phyloP scores from a whole-genome alignment of 192 early-diverging fungal genomes.

The Coemansia sp. region DNA sequence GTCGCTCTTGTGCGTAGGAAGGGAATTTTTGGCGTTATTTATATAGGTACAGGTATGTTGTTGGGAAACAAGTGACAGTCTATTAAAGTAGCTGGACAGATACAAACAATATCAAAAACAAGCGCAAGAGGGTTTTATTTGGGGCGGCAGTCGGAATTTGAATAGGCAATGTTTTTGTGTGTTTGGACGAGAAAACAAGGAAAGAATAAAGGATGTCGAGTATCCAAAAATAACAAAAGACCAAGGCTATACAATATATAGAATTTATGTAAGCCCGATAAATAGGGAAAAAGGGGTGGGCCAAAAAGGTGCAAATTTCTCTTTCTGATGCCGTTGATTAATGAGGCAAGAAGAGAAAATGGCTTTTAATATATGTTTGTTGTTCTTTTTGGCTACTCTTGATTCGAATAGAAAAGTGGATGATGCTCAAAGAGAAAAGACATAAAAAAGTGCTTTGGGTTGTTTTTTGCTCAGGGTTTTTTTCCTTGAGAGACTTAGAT shows the following conservation, averaged over 20 bases:
- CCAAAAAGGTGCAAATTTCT: slow-evolving; percentile 1
- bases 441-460: slow-evolving; percentile 3
- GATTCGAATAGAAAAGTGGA: background rate
- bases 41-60: background rate
- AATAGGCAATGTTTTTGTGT: background rate
- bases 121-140: background rate
- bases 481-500: background rate
- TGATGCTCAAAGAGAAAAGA: slow-evolving; percentile 12
- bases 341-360: background rate
- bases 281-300: slow-evolving; percentile 7
- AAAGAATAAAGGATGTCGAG: background rate
- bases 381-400: background rate
- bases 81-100: background rate
- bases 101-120: background rate
- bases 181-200: background rate
- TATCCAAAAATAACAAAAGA: slow-evolving; percentile 6
- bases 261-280: slow-evolving; percentile 12
- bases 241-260: slow-evolving; percentile 10
- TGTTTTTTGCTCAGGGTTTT: background rate
- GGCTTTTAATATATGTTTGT: slow-evolving; percentile 9
- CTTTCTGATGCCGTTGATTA: slow-evolving; percentile 4
- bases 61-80: background rate
- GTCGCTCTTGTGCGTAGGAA: background rate
- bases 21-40: background rate
- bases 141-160: background rate